These are phyloP conservation scores for Lentinula boryana DNA, from an alignment of 768 basidiomycete genomes.

Conservation along the genomic window DNA sequence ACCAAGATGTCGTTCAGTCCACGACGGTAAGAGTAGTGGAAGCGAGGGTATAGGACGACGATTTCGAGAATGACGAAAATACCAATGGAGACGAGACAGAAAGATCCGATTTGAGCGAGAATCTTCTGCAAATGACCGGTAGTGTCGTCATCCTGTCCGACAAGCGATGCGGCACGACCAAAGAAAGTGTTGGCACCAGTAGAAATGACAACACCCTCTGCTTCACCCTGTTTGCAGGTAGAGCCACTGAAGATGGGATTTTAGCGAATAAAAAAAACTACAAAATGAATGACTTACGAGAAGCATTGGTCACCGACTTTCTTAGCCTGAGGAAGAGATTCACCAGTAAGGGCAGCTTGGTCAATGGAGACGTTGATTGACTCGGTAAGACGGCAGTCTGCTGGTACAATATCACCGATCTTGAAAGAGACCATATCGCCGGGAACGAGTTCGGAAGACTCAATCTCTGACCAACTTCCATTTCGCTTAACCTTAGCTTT, in stretches of 20 bases:
- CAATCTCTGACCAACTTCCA: conserved; percentile 84
- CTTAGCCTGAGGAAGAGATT: conserved; percentile 91
- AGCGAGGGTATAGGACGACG: conserved; percentile 87
- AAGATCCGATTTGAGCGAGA: conserved; percentile 94
- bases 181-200: conserved; percentile 99
- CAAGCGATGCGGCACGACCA: conserved; percentile 95
- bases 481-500: conserved; percentile 92
- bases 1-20: conserved; percentile 98
- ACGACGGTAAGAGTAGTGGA: conserved; percentile 85
- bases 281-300: conserved; percentile 58
- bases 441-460: conserved; percentile 84
- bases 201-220: conserved; percentile 97
- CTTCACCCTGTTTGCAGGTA: conserved; percentile 98
- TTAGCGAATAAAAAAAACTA: conserved; percentile 5
- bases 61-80: conserved; percentile 95
- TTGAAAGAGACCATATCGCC: conserved; percentile 98
- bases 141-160: conserved; percentile 96
- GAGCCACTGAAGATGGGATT: conserved; percentile 60
- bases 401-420: conserved; percentile 97
- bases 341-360: conserved; percentile 96
- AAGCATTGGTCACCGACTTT: conserved; percentile 95
- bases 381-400: conserved; percentile 95
- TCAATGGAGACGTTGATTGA: conserved; percentile 98
- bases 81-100: conserved; percentile 95
- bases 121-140: conserved; percentile 99